Evolutionary conservation across 192 early-diverging fungal species (phyloP), one percentile per base, ranked within the genome.

Genomic region (Umbelopsis ramanniana): DNA sequence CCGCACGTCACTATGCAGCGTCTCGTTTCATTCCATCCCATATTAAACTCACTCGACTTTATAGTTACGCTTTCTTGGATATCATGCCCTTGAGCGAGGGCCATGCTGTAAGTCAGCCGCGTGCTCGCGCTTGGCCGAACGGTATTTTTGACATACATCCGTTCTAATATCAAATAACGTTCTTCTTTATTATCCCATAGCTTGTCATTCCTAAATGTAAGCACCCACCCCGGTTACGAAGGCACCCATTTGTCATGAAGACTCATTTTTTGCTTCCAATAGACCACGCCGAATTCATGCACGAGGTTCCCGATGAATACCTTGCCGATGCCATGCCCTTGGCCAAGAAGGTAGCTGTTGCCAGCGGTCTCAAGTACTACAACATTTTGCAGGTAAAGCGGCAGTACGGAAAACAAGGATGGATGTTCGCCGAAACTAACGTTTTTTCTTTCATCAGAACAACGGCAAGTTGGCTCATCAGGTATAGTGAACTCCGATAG

Each of bases 241-340:
- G 73, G 72, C 71, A 3, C 19, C 6, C n/a, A 47, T 17, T 50
- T 48, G 17, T 43, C 24, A 23, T 21, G 2, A 37, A 24, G 12
- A 37, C 37, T 40, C 26, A 68, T 52, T 22, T 14, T 48, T 67
- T 66, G 29, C 14, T 14, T 14, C 40, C 21, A 10, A 71, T 74
- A 93, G 91, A 87, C 66, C 97, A 98, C 69, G 91, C 94, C 52
- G 89, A 96, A 75, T 93, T 93, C 81, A 81, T 95, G 82, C 94
- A 97, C 75, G 83, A 98, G 83, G 76, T 98, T 23, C 90, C 94
- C 46, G 95, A 97, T 68, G 91, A 91, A 73, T 84, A 81, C 60
- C 80, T 98, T 72, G 87, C 87, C 11, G 97, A 97, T 71, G 47
- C 95, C 14, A 83, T 97, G 70, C 95, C 94, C 19, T 83, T 92